A percentile compares a stretch with the other conserved stretches of the same genome.
Evolutionary conservation across 805 yeast species (phyloP).

Genomic region (Cyberlindnera mississippiensis): DNA sequence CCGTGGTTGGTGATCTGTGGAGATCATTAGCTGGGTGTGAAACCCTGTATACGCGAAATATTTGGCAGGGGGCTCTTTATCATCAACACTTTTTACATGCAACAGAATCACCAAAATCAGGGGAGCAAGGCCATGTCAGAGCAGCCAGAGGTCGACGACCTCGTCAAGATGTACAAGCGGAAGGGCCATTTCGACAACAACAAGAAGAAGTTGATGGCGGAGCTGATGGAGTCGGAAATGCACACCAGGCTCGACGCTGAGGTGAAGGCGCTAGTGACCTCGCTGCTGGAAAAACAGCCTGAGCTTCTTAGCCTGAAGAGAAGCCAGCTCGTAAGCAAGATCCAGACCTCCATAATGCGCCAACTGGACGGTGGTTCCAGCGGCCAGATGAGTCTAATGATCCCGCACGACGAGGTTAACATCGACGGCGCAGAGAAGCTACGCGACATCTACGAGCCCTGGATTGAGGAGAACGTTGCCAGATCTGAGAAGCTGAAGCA

Average conservation of each 20-base stretch:
- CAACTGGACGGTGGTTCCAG: not conserved
- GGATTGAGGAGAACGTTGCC: constrained; percentile 17
- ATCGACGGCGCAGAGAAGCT: constrained; percentile 3
- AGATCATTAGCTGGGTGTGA: no score
- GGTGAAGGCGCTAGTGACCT: not conserved
- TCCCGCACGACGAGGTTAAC: not conserved
- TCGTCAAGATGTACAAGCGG: constrained; percentile 18
- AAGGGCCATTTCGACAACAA: constrained; percentile 6
- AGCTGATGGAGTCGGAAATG: not conserved
- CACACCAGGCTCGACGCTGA: not conserved
- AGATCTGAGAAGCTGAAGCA: constrained; percentile 13
- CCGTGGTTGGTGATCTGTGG: no score
- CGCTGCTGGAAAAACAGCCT: not conserved
- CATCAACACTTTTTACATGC: no score
- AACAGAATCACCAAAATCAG: no score
- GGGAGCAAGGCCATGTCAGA: not conserved
- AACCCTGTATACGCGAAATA: no score
- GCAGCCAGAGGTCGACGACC: constrained; percentile 8
- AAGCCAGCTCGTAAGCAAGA: no score
- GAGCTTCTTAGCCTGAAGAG: not conserved
- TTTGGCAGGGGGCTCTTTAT: no score
- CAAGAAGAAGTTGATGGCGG: not conserved
- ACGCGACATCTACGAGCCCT: constrained; percentile 16
- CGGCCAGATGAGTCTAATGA: no score
- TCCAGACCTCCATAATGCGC: not conserved